These are phyloP conservation scores for Pisolithus microcarpus DNA, from an alignment of 768 basidiomycete genomes.

Conservation along the genomic window DNA sequence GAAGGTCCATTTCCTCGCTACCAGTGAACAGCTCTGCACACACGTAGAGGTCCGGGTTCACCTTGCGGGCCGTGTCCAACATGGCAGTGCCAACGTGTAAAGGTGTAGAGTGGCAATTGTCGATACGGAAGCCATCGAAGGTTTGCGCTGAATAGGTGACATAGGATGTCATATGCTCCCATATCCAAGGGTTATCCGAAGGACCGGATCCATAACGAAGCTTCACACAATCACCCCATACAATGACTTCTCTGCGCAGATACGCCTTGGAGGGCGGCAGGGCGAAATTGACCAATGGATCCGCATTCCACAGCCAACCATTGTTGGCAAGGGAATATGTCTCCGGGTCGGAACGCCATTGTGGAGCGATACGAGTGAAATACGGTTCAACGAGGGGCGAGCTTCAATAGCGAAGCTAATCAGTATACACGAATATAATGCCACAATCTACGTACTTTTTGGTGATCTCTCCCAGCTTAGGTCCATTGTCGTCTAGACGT, in stretches of 20 bases:
- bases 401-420: slow-evolving; percentile 33
- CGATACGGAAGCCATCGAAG: slow-evolving; percentile 96
- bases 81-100: slow-evolving; percentile 92
- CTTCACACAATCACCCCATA: slow-evolving; percentile 98
- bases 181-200: slow-evolving; percentile 86
- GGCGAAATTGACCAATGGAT: slow-evolving; percentile 93
- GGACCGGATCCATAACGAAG: slow-evolving; percentile 84
- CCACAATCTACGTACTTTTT: slow-evolving; percentile 44
- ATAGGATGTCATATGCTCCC: slow-evolving; percentile 85
- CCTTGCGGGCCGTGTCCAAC: slow-evolving; percentile 83
- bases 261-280: slow-evolving; percentile 89
- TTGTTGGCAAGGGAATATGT: slow-evolving; percentile 90
- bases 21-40: slow-evolving; percentile 98
- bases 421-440: slow-evolving; percentile 1
- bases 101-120: slow-evolving; percentile 98
- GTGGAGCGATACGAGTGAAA: slow-evolving; percentile 73
- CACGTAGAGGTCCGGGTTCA: slow-evolving; percentile 90
- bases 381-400: slow-evolving; percentile 84
- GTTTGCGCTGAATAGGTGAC: slow-evolving; percentile 69
- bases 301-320: slow-evolving; percentile 98
- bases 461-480: slow-evolving; percentile 74
- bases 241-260: slow-evolving; percentile 91
- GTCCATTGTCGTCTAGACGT: slow-evolving; percentile 76
- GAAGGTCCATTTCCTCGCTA: slow-evolving; percentile 83
- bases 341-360: slow-evolving; percentile 42